phyloP scores from a whole-genome alignment of 257 asterid genomes.

The Echium plantagineum region DNA sequence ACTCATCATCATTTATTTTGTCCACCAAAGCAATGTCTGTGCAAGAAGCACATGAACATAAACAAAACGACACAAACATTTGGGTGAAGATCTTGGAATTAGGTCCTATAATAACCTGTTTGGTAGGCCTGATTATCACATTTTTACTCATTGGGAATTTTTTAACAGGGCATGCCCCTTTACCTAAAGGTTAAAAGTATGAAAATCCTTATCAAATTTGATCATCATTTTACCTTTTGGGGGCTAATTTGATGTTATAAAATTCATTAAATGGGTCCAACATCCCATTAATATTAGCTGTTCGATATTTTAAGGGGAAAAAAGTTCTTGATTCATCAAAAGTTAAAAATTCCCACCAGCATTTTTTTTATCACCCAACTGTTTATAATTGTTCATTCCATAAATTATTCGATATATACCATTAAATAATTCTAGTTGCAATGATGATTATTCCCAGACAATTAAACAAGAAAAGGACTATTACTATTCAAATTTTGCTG shows the following conservation, averaged over 20 bases:
- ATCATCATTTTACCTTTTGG: neutral
- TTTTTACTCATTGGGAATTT: neutral
- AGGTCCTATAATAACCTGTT: slow-evolving; percentile 2
- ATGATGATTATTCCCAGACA: neutral
- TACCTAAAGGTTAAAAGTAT: neutral
- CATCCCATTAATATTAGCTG: neutral
- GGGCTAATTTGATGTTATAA: neutral
- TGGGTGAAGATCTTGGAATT: neutral
- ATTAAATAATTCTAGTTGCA: neutral
- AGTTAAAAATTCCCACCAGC: neutral
- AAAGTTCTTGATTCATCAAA: neutral
- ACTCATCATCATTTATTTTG: neutral
- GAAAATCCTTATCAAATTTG: neutral
- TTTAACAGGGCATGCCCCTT: too few relatives aligned
- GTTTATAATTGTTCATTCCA: too few relatives aligned
- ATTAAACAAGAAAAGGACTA: neutral
- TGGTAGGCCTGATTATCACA: neutral
- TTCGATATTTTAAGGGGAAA: neutral
- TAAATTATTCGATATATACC: too few relatives aligned
- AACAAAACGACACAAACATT: neutral
- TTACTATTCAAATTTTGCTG: neutral
- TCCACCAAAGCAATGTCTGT: neutral
- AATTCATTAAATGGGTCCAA: neutral
- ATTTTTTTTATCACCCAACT: too few relatives aligned
- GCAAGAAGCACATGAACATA: slow-evolving; percentile 4